Base-by-base conservation (phyloP, 2,329 filamentous ascomycete species). In the Intubia oerlemansii region DNA sequence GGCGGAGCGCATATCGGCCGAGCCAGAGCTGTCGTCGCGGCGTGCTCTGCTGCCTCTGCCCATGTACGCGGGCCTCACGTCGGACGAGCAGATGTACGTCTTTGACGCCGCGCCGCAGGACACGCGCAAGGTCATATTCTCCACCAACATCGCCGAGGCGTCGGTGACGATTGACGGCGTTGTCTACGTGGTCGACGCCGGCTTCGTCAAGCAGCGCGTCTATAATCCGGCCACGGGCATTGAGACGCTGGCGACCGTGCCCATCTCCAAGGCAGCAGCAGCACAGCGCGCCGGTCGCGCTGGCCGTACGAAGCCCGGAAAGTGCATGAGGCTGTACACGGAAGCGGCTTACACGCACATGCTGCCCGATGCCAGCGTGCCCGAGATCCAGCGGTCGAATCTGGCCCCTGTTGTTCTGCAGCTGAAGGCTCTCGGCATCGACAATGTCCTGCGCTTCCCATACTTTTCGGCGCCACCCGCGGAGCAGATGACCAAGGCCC, bases 91-190 rank as follows among this genome's bases (percentile, higher is more conserved):
- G 45, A 85, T 92, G 69, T 84, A 84, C 38, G 76, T 95, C 23
- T 95, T 95, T 45, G 81, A 92, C 41, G 70, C 76, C 30, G 57
- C 82, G 2, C 70, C 79, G 0, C 71, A 79, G 35, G 74, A 84
- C 34, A 84, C 73, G 2, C 66, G 88, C 24, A 95, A 95, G 45
- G 77, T 93, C 22, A 78, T 98, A 20, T 73, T 93, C 38, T 76
- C 80, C 4, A 95, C 88, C 33, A 95, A 95, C 45, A 93, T 95
- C 38, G 82, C 88, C 10, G 88, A 98, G 54, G 85, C 88, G 5
- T 92, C 81, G 2, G 76, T 98, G 24, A 95, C 88, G 11, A 90
- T 95, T 32, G 74, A 88, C 30, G 82, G 81, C 3, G 84, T 95
- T 34, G 72, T 82, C 31, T 91, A 80, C 43, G 85, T 98, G 5